phyloP scores from a whole-genome alignment of 257 asterid species.

The Parsonsia alboflavescens region DNA sequence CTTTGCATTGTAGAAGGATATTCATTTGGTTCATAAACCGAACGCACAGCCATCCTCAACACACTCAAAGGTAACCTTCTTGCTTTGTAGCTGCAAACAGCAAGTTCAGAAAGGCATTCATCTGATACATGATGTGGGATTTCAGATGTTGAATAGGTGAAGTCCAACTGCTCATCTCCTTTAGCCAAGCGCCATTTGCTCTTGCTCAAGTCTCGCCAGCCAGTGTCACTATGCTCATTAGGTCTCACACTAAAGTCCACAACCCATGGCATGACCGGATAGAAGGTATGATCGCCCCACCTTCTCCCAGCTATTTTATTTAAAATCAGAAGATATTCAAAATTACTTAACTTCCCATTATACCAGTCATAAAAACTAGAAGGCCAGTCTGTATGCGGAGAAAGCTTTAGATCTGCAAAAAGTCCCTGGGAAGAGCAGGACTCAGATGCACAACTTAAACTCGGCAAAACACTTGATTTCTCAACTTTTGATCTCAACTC shows the following conservation, averaged over 20 bases:
- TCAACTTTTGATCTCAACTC: slow-evolving; percentile 27
- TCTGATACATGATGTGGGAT: slow-evolving; percentile 95
- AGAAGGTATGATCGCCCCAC: slow-evolving; percentile 95
- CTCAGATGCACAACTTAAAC: slow-evolving; percentile 36
- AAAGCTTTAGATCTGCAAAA: slow-evolving; percentile 57
- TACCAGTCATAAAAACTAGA: slow-evolving; percentile 79
- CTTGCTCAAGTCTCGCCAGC: slow-evolving; percentile 94
- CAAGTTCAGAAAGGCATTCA: slow-evolving; percentile 95
- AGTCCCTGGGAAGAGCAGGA: slow-evolving; percentile 56
- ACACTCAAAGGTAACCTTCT: slow-evolving; percentile 89
- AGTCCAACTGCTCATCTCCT: slow-evolving; percentile 98
- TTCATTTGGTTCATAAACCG: slow-evolving; percentile 98
- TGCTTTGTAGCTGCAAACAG: slow-evolving; percentile 99
- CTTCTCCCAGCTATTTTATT: slow-evolving; percentile 89
- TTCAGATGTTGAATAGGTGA: slow-evolving; percentile 94
- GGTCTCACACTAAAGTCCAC: slow-evolving; percentile 78
- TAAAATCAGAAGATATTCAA: slow-evolving; percentile 81
- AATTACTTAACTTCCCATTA: slow-evolving; percentile 86
- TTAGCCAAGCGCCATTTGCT: slow-evolving; percentile 99
- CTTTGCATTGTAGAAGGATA: slow-evolving; percentile 97
- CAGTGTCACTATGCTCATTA: slow-evolving; percentile 52
- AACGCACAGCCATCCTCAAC: slow-evolving; percentile 78
- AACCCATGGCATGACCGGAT: slow-evolving; percentile 93
- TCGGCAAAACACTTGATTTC: slow-evolving; percentile 22
- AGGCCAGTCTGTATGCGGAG: slow-evolving; percentile 54